A percentile compares a stretch with the other conserved stretches of the same genome.
phyloP scores from a whole-genome alignment of 1,139 yeast genomes.

The Martiniozyma asiatica region DNA sequence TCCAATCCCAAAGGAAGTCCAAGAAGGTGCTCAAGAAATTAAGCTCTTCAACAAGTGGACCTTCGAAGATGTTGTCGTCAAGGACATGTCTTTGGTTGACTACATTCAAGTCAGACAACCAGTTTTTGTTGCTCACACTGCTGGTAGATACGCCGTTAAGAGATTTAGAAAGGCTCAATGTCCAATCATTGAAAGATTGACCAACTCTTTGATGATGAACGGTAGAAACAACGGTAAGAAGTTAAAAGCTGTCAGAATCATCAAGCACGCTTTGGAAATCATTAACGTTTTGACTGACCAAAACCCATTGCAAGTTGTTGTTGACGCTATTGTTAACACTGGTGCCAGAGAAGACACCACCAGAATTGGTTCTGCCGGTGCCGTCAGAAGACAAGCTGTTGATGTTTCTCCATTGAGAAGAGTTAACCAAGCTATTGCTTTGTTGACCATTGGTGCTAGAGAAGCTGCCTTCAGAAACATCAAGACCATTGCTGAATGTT shows the following conservation, averaged over 20 bases:
- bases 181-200: slow-evolving; percentile 98
- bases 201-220: slow-evolving; percentile 99
- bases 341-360: slow-evolving; percentile 99
- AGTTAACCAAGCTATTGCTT: slow-evolving; percentile 98
- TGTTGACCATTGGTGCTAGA: slow-evolving; percentile 99
- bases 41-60: slow-evolving; percentile 99
- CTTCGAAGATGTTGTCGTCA: slow-evolving; percentile 92
- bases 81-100: slow-evolving; percentile 96
- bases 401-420: slow-evolving; percentile 99
- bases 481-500: slow-evolving; percentile 99
- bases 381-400: slow-evolving; percentile 99
- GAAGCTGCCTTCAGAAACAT: slow-evolving; percentile 99
- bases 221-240: slow-evolving; percentile 99
- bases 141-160: slow-evolving; percentile 99
- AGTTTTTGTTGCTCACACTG: slow-evolving; percentile 97
- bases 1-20: slow-evolving; percentile 92
- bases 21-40: slow-evolving; percentile 92
- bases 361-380: slow-evolving; percentile 99
- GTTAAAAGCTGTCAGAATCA: slow-evolving; percentile 99
- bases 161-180: slow-evolving; percentile 99
- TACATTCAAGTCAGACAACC: slow-evolving; percentile 97
- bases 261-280: slow-evolving; percentile 98
- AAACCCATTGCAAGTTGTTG: slow-evolving; percentile 99
- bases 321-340: slow-evolving; percentile 98
- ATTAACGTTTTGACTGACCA: slow-evolving; percentile 95